phyloP scores from a whole-genome alignment of 2,329 filamentous ascomycete species.

The Fusarium albidum region DNA sequence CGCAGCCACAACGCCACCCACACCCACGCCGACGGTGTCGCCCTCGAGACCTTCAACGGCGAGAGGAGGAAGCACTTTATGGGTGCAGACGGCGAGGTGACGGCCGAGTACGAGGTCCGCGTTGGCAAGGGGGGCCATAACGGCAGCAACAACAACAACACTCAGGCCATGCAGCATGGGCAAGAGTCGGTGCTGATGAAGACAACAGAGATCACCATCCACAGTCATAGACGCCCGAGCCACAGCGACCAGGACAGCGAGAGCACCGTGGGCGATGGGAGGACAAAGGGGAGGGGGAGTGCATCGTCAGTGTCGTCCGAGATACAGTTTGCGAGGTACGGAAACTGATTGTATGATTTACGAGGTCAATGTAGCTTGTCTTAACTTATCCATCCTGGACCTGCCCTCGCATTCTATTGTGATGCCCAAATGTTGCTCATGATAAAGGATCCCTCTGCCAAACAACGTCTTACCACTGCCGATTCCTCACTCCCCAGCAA shows the following conservation, averaged over 20 bases:
- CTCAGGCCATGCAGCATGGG: neutral
- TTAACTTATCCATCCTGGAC: too few relatives aligned
- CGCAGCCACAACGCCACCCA: conserved; percentile 23
- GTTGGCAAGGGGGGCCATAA: conserved; percentile 23
- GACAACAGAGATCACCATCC: conserved; percentile 31
- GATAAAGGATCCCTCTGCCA: too few relatives aligned
- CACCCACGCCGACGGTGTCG: conserved; percentile 21
- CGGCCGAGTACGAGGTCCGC: conserved; percentile 30
- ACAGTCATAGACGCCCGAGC: conserved; percentile 16
- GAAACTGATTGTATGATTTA: neutral
- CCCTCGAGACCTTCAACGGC: conserved; percentile 29
- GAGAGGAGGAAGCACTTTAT: conserved; percentile 23
- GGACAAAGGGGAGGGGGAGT: conserved; percentile 16
- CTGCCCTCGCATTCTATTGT: too few relatives aligned
- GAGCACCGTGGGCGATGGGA: conserved; percentile 10
- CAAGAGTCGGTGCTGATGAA: conserved; percentile 25
- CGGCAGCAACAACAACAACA: neutral
- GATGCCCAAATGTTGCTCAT: too few relatives aligned
- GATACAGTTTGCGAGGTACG: conserved; percentile 31
- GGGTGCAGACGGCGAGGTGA: conserved; percentile 3
- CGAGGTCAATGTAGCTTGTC: neutral
- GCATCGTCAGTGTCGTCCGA: conserved; percentile 34
- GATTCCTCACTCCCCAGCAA: too few relatives aligned
- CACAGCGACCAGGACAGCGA: conserved; percentile 1
- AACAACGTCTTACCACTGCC: too few relatives aligned